These are phyloP conservation scores for Alternaria infectoria DNA, from an alignment of 2,329 filamentous ascomycete genomes.

Conservation along the genomic window DNA sequence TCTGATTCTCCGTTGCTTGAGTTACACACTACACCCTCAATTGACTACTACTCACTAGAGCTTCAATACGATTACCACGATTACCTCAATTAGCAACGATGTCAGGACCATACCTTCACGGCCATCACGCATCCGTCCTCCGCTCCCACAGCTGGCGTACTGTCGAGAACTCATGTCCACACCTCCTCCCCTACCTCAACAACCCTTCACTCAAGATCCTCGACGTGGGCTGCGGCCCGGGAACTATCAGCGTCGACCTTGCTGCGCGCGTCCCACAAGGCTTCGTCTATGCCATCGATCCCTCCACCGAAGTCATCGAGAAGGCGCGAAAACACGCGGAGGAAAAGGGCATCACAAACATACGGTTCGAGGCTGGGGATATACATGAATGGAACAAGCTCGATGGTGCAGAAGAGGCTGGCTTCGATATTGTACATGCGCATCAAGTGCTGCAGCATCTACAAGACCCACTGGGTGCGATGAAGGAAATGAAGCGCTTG, in stretches of 20 bases:
- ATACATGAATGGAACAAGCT: constrained; percentile 52
- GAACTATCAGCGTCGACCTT: constrained; percentile 56
- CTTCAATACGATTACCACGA: not conserved
- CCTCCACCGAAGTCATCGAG: constrained; percentile 52
- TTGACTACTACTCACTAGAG: not conserved
- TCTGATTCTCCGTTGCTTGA: not conserved
- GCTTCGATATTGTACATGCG: constrained; percentile 66
- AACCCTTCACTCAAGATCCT: constrained; percentile 47
- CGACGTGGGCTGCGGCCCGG: constrained; percentile 57
- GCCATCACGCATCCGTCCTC: constrained; percentile 51
- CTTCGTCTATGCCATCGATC: constrained; percentile 54
- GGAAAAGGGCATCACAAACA: constrained; percentile 46
- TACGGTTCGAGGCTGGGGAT: constrained; percentile 50
- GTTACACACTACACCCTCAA: not conserved
- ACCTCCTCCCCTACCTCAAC: constrained; percentile 43
- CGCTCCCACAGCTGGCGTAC: constrained; percentile 55
- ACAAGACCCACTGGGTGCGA: constrained; percentile 55
- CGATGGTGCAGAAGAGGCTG: constrained; percentile 47
- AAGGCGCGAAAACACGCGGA: constrained; percentile 49
- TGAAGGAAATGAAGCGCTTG: constrained; percentile 63
- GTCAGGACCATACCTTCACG: constrained; percentile 48
- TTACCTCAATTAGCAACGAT: not conserved
- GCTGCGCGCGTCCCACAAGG: constrained; percentile 53
- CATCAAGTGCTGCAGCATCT: constrained; percentile 67
- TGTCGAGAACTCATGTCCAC: constrained; percentile 52